Base-by-base conservation (phyloP, 108 stramenopile species). In the Mediolabrus comicus region DNA sequence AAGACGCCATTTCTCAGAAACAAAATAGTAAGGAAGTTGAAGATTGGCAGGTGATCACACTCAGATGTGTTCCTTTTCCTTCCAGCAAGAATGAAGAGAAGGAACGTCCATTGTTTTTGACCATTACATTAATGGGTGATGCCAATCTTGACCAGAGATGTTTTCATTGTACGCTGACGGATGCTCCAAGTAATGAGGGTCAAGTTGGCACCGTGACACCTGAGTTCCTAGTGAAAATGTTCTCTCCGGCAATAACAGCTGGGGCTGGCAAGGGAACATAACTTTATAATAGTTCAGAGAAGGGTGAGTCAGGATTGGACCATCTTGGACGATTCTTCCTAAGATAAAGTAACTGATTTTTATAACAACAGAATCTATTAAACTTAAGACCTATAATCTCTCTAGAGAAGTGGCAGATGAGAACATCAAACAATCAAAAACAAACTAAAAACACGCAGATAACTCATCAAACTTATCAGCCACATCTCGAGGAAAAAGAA, bases 91-190 rank as follows among this genome's bases (percentile, higher is more conserved):
- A 63, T 43, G 54, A 71, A 24, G 53, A 67, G 0, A 49, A 53
- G 11, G 2, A 30, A 22, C 53, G 53, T 34, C 73, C 78, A 16
- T 51, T 79, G 11, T 70, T 64, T 41, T 57, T 78, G 3, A 76
- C 69, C 2, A 69, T 94, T 6, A 85, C 90, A 31, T 62, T 91
- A 26, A 85, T 94, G 88, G 12, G 31, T 0, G 88, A 94, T 58
- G 74, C 80, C 25, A 84, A 91, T 65, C 86, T 78, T 43, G 74
- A 77, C 30, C 84, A 90, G 57, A 81, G 87, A 25, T 94, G 88
- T 43, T 89, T 94, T 68, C 92, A 94, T 64, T 84, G 88, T 31
- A 68, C 86, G 2, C 74, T 94, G 33, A 86, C 90, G 8, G 86
- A 93, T 65, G 76, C 65, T 35, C 71, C 84, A 4, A 89, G 86